A percentile compares a stretch with the other conserved stretches of the same genome.
These are phyloP conservation scores for Coemansia sp. DNA, from an alignment of 192 early-diverging fungal species.

Conservation along the genomic window DNA sequence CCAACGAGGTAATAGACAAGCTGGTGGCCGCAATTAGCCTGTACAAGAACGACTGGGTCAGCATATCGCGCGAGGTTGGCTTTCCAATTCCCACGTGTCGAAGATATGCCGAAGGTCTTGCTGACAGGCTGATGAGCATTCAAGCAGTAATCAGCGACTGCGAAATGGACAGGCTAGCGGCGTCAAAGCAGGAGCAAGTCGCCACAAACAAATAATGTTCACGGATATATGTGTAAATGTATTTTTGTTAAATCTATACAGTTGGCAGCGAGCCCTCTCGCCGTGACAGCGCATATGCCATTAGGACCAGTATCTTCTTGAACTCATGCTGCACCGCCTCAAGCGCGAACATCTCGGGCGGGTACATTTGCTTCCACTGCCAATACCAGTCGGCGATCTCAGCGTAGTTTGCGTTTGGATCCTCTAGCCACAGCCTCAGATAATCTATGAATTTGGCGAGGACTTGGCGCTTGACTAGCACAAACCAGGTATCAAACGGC, in stretches of 20 bases:
- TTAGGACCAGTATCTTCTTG: slow-evolving; percentile 32
- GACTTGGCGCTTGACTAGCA: slow-evolving; percentile 19
- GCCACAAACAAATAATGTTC: slow-evolving; percentile 1
- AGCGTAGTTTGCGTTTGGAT: slow-evolving; percentile 40
- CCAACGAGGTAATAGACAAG: slow-evolving; percentile 26
- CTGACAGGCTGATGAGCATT: slow-evolving; percentile 18
- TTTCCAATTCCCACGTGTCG: slow-evolving; percentile 23
- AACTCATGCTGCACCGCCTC: slow-evolving; percentile 33
- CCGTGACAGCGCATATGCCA: slow-evolving; percentile 29
- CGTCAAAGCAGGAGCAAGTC: neutral
- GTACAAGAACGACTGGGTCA: slow-evolving; percentile 44
- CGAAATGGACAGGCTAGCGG: slow-evolving; percentile 25
- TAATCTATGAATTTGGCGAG: slow-evolving; percentile 31
- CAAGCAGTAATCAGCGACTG: slow-evolving; percentile 11
- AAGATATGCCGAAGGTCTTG: slow-evolving; percentile 18
- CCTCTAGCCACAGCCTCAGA: slow-evolving; percentile 38
- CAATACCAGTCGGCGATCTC: slow-evolving; percentile 57
- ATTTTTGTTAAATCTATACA: slow-evolving; percentile 1
- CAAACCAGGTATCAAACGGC: slow-evolving; percentile 31
- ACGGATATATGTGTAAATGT: neutral
- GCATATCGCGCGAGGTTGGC: slow-evolving; percentile 39
- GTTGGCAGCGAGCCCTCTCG: neutral
- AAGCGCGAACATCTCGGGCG: slow-evolving; percentile 20
- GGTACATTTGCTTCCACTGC: slow-evolving; percentile 49
- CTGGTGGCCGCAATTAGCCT: slow-evolving; percentile 31